Evolutionary conservation across 163 green algal species (phyloP).

Genomic region (Volvox carteri): DNA sequence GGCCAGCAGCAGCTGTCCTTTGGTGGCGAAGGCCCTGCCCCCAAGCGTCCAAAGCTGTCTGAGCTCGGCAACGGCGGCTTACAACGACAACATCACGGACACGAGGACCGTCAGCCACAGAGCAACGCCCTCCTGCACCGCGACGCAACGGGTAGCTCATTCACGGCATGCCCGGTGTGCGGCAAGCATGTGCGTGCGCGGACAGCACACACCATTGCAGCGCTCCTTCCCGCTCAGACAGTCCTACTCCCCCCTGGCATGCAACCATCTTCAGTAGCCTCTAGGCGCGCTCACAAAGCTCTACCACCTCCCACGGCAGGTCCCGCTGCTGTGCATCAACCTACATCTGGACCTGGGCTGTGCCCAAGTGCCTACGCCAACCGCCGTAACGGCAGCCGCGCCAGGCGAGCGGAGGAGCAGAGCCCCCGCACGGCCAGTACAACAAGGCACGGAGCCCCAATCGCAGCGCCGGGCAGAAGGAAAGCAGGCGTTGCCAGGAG

Average conservation of each 20-base stretch:
- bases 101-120: background rate
- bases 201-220: no score
- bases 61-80: background rate
- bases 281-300: no score
- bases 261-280: no score
- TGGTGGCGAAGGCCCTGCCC: background rate
- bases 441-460: background rate
- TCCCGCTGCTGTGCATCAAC: conserved; percentile 32
- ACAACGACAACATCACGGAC: background rate
- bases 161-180: conserved; percentile 17
- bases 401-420: background rate
- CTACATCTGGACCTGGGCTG: conserved; percentile 10
- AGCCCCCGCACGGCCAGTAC: background rate
- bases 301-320: no score
- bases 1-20: background rate
- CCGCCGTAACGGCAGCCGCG: background rate
- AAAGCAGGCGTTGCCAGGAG: no score
- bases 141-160: conserved; percentile 9
- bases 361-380: background rate
- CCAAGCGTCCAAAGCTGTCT: background rate
- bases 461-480: background rate
- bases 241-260: no score
- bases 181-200: conserved; percentile 6
- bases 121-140: background rate
- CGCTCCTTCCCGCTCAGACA: no score